Base-by-base conservation (phyloP, 176 grass and related monocot genomes). In the Alloteropsis semialata region DNA sequence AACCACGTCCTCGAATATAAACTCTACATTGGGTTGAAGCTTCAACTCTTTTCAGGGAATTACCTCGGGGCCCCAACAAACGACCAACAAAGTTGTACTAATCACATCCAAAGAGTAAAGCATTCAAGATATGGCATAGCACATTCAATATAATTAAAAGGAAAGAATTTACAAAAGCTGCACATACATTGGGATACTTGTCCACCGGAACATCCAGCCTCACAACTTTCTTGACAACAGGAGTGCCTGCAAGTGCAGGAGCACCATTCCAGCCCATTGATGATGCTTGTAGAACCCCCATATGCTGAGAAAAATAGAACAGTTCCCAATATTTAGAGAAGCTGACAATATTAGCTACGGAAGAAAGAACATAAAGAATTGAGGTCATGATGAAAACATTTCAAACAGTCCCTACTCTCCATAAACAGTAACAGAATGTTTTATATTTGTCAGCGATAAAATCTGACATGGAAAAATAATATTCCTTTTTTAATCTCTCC, bases 41-140 rank as follows among this genome's bases (percentile, higher is more conserved):
- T 88, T 99, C 97, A 81, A 99, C 97, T 87, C 97, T 91, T 91
- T 99, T 99, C 83, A 99, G 87, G 63, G 97, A 99, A 88, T 99
- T 99, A 37, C 93, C 97, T 46, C 97, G 91, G 5, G 97, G 97
- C 28, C 97, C 97, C 85, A 99, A 68, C 66, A 99, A 85, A 54
- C 97, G 93, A 18, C 97, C 97, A 79, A 99, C 97, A 90, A 99
- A 99, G 38, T 99, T 99, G 87, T 85, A 99, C 97, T 99, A 27
- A 67, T 58, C 85, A 74, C 12, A 78, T 81, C 34, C 42, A 80
- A 78, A 90, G 29, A 68, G 82, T 36, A 42, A 51, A 78, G 5
- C 58, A 85, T 76, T 88, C 51, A 42, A 69, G 56, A 77, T 17
- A 84, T 85, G 51, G 17, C 48, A 82, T 39, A 37, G 4, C 28